Evolutionary conservation across 306 rosid genomes (phyloP), one percentile per base, ranked within the genome.

Genomic region (Mimosa pudica): DNA sequence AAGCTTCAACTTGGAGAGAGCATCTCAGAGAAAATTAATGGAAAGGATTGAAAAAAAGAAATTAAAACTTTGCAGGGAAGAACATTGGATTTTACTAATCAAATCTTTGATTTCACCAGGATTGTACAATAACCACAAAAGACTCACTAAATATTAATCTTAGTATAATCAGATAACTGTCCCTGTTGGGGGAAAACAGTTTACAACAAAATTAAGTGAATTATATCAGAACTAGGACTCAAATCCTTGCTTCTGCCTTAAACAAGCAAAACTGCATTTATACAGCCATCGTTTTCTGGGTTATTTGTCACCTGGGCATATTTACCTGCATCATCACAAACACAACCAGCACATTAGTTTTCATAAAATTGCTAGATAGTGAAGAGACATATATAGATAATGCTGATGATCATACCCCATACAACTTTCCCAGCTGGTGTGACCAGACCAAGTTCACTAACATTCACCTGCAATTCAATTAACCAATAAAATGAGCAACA

Each of bases 391-490:
- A 55, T 17, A 24, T 24, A 12, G 17, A 70, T 14, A 68, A 51
- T 24, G 20, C 71, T 65, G 75, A 64, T 44, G 52, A 70, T 78
- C 90, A 87, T 85, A 91, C 98, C 98, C 98, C 97, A 92, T 7
- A 94, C 98, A 77, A 94, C 98, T 86, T 94, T 94, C 67, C 98
- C 98, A 0, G 93, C 93, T 1, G 98, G 97, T 55, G 98, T 94
- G 75, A 94, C 97, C 70, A 94, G 81, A 88, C 98, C 98, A 47
- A 94, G 90, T 83, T 94, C 97, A 61, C 97, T 92, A 58, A 92
- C 97, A 82, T 92, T 94, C 82, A 94, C 98, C 97, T 94, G 85
- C 85, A 71, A 76, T 77, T 70, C 49, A 76, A 79, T 51, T 71
- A 77, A 60, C 46, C 20, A 45, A 45, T 33, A 36, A 45, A 77